Conservation (phyloP, 306 rosid genomes). For the Castanopsis chinensis region DNA sequence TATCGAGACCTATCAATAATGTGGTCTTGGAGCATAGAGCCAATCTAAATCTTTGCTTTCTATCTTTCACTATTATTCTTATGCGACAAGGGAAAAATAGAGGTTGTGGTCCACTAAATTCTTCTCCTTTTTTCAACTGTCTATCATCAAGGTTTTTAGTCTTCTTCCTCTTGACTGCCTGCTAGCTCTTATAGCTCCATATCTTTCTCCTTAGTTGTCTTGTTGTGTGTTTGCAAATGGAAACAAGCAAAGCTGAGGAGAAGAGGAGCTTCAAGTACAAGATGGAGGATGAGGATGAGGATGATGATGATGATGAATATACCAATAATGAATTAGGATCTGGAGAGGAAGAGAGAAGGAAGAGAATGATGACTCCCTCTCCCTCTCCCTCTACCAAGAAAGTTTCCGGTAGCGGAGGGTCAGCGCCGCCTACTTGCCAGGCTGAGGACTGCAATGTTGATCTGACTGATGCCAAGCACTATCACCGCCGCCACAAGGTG, state of each 20-base stretch:
- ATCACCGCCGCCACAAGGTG: slow-evolving; percentile 86
- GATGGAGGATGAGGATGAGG: slow-evolving; percentile 39
- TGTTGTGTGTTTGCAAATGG: slow-evolving; percentile 40
- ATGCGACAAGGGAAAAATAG: slow-evolving; percentile 25
- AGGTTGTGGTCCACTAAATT: slow-evolving; percentile 49
- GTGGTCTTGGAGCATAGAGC: not conserved
- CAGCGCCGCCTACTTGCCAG: slow-evolving; percentile 53
- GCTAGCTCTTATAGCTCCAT: slow-evolving; percentile 5
- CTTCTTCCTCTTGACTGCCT: slow-evolving; percentile 28
- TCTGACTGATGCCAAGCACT: slow-evolving; percentile 62
- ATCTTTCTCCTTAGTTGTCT: slow-evolving; percentile 16
- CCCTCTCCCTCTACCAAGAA: slow-evolving; percentile 26
- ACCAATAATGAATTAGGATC: slow-evolving; percentile 21
- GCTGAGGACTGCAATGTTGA: slow-evolving; percentile 72
- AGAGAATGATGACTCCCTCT: slow-evolving; percentile 31
- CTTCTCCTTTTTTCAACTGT: slow-evolving; percentile 24
- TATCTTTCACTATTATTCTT: slow-evolving; percentile 34
- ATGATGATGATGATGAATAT: slow-evolving; percentile 39
- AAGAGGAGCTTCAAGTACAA: slow-evolving; percentile 45
- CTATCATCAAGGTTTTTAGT: slow-evolving; percentile 18
- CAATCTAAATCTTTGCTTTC: slow-evolving; percentile 14
- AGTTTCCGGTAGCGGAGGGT: slow-evolving; percentile 47
- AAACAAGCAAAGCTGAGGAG: slow-evolving; percentile 52
- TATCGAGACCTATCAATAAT: slow-evolving; percentile 27
- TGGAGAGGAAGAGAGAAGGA: slow-evolving; percentile 49